phyloP scores from a whole-genome alignment of 139 green algal genomes.

The Nannochloris sp. region DNA sequence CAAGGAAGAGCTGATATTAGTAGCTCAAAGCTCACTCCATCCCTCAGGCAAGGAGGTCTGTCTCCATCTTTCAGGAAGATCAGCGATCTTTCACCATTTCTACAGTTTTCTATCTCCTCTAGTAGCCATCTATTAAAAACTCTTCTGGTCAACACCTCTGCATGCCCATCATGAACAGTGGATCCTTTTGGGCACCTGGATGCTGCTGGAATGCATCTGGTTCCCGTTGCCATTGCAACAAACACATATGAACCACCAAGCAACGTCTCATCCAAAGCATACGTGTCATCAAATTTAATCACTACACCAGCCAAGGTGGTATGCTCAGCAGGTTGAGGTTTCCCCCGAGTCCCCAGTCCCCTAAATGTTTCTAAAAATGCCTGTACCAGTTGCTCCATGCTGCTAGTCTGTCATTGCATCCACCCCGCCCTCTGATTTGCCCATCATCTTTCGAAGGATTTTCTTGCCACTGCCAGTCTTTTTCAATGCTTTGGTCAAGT shows the following conservation, averaged over 20 bases:
- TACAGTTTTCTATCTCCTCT: slow-evolving; percentile 26
- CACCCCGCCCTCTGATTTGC: no score
- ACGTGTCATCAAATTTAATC: slow-evolving; percentile 2
- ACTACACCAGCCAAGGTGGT: slow-evolving; percentile 62
- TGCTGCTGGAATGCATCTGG: slow-evolving; percentile 59
- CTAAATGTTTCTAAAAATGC: slow-evolving; percentile 20
- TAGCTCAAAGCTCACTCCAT: slow-evolving; percentile 56
- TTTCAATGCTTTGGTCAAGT: background rate
- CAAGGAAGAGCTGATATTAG: slow-evolving; percentile 76
- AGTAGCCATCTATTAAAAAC: slow-evolving; percentile 62
- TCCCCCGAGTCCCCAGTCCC: slow-evolving; percentile 56
- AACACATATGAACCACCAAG: slow-evolving; percentile 24
- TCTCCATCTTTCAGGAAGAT: slow-evolving; percentile 1
- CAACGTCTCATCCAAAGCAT: background rate
- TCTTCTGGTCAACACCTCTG: slow-evolving; percentile 58
- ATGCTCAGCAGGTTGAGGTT: slow-evolving; percentile 65
- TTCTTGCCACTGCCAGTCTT: background rate
- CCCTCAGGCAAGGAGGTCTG: slow-evolving; percentile 30
- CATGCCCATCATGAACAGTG: slow-evolving; percentile 68
- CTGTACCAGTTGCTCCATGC: background rate
- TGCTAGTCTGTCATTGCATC: no score
- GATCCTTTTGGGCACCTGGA: slow-evolving; percentile 8
- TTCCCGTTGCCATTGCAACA: slow-evolving; percentile 60
- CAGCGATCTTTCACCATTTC: background rate
- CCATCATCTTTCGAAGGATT: slow-evolving; percentile 16